Evolutionary conservation across 352 stramenopile species (phyloP), one percentile per base, ranked within the genome.

Genomic region (Phytophthora citrophthora): DNA sequence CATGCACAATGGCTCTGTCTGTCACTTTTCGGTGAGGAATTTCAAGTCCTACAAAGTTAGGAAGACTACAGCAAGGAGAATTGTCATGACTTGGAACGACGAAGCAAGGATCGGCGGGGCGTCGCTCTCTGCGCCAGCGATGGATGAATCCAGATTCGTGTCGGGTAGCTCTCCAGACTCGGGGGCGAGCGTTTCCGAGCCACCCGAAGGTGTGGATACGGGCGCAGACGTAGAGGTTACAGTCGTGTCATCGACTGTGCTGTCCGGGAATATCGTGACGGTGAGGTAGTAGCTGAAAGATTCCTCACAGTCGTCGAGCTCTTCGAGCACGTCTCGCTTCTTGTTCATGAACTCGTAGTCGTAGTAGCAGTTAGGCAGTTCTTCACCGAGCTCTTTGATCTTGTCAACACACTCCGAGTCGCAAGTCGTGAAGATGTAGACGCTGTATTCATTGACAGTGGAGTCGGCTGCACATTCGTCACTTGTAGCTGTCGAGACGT

Each of bases 301-400:
- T 8, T 38, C 23, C 1, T 44, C 38, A 26, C 63, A 71, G 10
- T 31, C n/a, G 11, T 65, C 55, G 26, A 71, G 41, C 13, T 65
- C 55, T 9, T 61, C 43, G 16, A 66, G 55, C 4, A 62, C 49
- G 8, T 71, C 56, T 11, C 68, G 18, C 61, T 81, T 77, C 43
- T 81, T 81, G 61, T 77, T 77, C 16, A 45, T 56, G 26, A 23
- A 38, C 16, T 77, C 68, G 29, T 76, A 77, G 18, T 64, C 45
- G 41, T 81, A 81, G 47, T 69, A 75, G 57, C 68, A 81, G 34
- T 81, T 63, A 3, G 68, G 68, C 12, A 81, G 48, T 0, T 43
- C 43, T 3, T 59, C 38, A 3, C 43, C 72, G 6, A 81, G 49
- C 6, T 55, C 31, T 11, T 58, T 64, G 18, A 81, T 16, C 39